phyloP scores from a whole-genome alignment of 495 filamentous ascomycete genomes.

The Usnea hakonensis region DNA sequence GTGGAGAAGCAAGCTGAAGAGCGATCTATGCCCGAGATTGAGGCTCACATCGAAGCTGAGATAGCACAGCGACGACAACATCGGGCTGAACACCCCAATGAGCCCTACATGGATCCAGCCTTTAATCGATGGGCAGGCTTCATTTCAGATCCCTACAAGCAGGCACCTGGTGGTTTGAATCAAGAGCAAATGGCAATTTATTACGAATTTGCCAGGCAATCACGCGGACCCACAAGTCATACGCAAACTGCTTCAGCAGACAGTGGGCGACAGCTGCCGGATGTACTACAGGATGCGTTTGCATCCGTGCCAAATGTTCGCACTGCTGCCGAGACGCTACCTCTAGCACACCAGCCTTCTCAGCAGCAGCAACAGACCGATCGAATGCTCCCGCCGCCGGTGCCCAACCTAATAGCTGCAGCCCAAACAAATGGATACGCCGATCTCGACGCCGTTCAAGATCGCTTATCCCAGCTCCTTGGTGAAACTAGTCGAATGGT shows the following conservation, averaged over 20 bases:
- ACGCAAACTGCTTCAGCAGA: constrained; percentile 51
- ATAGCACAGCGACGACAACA: constrained; percentile 68
- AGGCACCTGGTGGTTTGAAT: constrained; percentile 73
- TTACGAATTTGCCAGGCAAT: constrained; percentile 84
- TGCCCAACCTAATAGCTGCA: constrained; percentile 38
- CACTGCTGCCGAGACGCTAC: constrained; percentile 73
- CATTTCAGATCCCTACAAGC: constrained; percentile 84
- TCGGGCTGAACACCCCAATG: constrained; percentile 58
- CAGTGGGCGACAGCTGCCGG: constrained; percentile 50
- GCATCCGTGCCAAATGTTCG: constrained; percentile 66
- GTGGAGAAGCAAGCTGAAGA: constrained; percentile 93
- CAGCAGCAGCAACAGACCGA: constrained; percentile 47
- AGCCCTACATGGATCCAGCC: constrained; percentile 71
- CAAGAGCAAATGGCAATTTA: constrained; percentile 91
- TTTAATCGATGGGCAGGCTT: constrained; percentile 80
- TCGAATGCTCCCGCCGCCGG: constrained; percentile 38
- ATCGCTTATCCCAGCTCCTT: constrained; percentile 62
- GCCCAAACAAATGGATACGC: constrained; percentile 57
- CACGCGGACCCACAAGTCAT: constrained; percentile 52
- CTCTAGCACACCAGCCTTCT: constrained; percentile 58
- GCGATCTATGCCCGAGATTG: constrained; percentile 86
- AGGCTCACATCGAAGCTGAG: constrained; percentile 74
- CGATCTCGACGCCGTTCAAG: constrained; percentile 53
- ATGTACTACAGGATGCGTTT: constrained; percentile 79
- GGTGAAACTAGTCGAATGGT: constrained; percentile 58